Evolutionary conservation across 2,329 filamentous ascomycete genomes (phyloP).

Genomic region (Teratosphaeria gauchensis): DNA sequence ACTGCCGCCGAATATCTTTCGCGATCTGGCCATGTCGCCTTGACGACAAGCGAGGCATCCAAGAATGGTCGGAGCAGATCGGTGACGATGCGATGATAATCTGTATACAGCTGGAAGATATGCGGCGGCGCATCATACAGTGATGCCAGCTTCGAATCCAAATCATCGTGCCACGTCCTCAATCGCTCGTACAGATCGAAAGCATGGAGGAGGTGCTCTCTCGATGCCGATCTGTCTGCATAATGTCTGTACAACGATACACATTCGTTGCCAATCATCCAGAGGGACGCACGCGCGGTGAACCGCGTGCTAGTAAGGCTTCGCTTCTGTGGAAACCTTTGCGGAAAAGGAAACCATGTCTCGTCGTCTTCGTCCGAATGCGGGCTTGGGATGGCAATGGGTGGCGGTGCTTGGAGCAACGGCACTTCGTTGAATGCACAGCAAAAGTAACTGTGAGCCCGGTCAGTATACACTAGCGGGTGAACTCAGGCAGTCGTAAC

Average conservation of each 20-base stretch:
- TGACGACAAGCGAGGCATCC: neutral
- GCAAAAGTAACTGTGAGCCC: neutral
- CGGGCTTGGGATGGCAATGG: neutral
- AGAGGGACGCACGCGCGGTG: neutral
- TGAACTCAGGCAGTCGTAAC: neutral
- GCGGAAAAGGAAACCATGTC: neutral
- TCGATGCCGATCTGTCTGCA: neutral
- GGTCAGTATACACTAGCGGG: neutral
- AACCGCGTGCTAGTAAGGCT: neutral
- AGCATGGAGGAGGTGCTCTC: neutral
- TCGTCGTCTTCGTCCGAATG: neutral
- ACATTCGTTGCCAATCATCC: neutral
- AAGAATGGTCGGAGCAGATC: neutral
- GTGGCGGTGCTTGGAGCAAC: neutral
- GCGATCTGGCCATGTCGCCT: neutral
- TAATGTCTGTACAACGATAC: neutral
- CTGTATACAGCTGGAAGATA: neutral
- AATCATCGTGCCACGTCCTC: neutral
- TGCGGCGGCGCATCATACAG: neutral
- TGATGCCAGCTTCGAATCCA: neutral
- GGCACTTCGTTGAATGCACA: neutral
- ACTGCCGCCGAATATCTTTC: neutral
- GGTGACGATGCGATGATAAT: neutral
- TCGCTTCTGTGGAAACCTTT: neutral
- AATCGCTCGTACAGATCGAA: neutral